Evolutionary conservation across 768 basidiomycete genomes (phyloP).

Genomic region (Lentinula boryana): DNA sequence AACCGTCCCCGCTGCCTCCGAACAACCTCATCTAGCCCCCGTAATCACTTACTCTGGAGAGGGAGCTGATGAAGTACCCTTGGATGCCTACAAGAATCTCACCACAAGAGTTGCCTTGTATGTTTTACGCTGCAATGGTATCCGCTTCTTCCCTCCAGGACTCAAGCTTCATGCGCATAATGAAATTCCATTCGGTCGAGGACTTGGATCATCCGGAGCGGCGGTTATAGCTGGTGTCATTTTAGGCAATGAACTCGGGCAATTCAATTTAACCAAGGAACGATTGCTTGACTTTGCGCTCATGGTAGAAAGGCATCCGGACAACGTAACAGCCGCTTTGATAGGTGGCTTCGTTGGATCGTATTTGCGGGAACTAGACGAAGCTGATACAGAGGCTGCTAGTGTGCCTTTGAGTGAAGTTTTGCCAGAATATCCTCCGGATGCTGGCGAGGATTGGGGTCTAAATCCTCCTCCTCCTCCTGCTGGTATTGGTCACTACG

Average conservation of each 20-base stretch:
- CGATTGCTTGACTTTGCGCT: conserved; percentile 92
- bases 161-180: conserved; percentile 78
- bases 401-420: conserved; percentile 95
- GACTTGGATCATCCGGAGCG: conserved; percentile 95
- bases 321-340: conserved; percentile 97
- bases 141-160: conserved; percentile 69
- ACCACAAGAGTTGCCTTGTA: conserved; percentile 97
- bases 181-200: conserved; percentile 96
- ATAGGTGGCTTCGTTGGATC: conserved; percentile 97
- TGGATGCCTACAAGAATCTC: conserved; percentile 94
- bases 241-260: conserved; percentile 78
- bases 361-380: conserved; percentile 87
- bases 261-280: conserved; percentile 57
- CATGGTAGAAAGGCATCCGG: conserved; percentile 99
- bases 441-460: conserved; percentile 92
- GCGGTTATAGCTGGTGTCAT: conserved; percentile 98
- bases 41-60: conserved; percentile 78
- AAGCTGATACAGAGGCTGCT: conserved; percentile 73
- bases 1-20: conserved; percentile 21
- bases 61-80: conserved; percentile 86
- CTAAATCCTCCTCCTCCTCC: conserved; percentile 84
- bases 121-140: conserved; percentile 84
- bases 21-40: conserved; percentile 42
- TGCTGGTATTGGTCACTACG: conserved; percentile 86
- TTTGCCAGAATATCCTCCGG: conserved; percentile 89